Conservation (phyloP, 768 basidiomycete species). For the Mycena belliarum region DNA sequence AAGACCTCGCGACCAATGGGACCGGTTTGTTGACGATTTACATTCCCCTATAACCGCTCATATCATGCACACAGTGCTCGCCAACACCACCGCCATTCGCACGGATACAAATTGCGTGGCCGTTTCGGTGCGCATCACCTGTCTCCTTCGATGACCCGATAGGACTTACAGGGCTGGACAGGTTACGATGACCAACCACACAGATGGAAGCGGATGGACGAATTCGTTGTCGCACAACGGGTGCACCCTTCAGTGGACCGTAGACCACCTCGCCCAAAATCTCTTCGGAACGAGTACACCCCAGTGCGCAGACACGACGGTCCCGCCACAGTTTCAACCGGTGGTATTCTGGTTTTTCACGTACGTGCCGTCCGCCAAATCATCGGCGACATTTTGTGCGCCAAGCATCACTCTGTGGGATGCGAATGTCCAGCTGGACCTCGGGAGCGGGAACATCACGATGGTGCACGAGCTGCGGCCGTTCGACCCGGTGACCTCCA, state of each 20-base stretch:
- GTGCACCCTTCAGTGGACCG: constrained; percentile 43
- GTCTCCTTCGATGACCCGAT: not conserved
- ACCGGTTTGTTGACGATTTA: constrained; percentile 5
- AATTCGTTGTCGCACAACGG: constrained; percentile 42
- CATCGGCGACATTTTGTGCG: constrained; percentile 50
- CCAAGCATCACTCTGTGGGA: constrained; percentile 47
- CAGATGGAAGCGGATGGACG: constrained; percentile 40
- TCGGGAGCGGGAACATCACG: constrained; percentile 45
- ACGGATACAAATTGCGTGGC: constrained; percentile 45
- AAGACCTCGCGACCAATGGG: constrained; percentile 16
- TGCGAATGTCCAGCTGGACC: constrained; percentile 44
- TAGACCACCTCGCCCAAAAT: constrained; percentile 38
- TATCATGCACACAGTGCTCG: constrained; percentile 38
- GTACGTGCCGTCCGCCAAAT: constrained; percentile 37
- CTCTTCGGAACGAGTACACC: constrained; percentile 44
- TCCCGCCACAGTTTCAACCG: constrained; percentile 42
- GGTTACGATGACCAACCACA: constrained; percentile 38
- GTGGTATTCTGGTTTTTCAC: constrained; percentile 62
- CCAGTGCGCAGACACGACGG: constrained; percentile 25
- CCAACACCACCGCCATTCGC: constrained; percentile 50
- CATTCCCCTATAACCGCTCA: too few relatives aligned
- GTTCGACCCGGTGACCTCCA: constrained; percentile 35
- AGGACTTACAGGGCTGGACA: constrained; percentile 14
- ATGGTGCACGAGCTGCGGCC: constrained; percentile 42
- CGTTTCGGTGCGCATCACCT: constrained; percentile 32